Evolutionary conservation across 768 basidiomycete species (phyloP), one percentile per base, ranked within the genome.

Genomic region (Suillus subalutaceus): DNA sequence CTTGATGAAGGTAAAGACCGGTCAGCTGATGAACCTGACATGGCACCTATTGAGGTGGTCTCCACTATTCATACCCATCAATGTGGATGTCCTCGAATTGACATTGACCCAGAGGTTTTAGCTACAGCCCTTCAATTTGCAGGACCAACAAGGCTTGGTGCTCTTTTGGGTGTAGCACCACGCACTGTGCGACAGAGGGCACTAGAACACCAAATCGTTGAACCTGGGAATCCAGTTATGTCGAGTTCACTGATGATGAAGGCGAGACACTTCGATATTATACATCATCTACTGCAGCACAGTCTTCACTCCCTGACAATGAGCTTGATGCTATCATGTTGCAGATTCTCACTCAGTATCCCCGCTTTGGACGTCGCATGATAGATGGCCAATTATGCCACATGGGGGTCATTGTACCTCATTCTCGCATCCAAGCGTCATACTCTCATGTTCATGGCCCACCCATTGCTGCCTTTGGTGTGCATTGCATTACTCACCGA

Each of bases 401-500:
- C 50, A 26, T 52, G 23, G 23, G 50, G 13, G 15, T 52, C 23
- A 26, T 26, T 6, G 50, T 52, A 6, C 50, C 50, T 26, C 50
- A 23, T 15, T 52, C 50, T 52, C 23, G 23, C 6, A 52, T 52
- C 6, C 50, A 52, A 52, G 23, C 50, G 26, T 52, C 23, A 15
- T 52, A 52, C 6, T 15, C 50, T 26, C 13, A 3, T 13, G 23
- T 52, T 15, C 50, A 52, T 52, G 50, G 50, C 13, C 50, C 50
- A 0, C 50, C 50, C 12, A 23, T 52, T 2, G 23, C 50, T 52
- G 50, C 50, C 13, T 78, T 80, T 71, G 73, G 73, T 30, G 58
- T 41, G 3, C 71, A 70, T 6, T 46, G 63, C 12, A 79, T 80
- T 35, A 50, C 69, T 16, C 66, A 76, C 5, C 38, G 68, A 38